Evolutionary conservation across 108 stramenopile genomes (phyloP).

Genomic region (Skeletonema tropicum): DNA sequence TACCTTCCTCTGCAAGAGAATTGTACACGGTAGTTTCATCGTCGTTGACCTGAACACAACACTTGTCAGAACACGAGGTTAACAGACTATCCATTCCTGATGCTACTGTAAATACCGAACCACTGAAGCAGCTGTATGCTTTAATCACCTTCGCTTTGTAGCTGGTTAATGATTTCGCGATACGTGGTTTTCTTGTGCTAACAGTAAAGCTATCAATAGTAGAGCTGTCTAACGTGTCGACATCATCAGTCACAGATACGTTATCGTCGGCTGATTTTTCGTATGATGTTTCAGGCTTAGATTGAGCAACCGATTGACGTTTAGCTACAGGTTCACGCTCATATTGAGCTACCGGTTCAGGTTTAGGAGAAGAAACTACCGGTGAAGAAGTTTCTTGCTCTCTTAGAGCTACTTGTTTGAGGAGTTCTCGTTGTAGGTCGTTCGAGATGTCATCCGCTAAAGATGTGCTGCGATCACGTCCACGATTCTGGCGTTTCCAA

Average conservation of each 20-base stretch:
- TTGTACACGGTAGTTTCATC: neutral
- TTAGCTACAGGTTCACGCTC: neutral
- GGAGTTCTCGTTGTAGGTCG: neutral
- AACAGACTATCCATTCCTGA: neutral
- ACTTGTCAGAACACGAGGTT: neutral
- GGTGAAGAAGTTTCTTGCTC: neutral
- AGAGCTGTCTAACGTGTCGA: neutral
- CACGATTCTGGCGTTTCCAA: neutral
- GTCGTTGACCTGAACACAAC: neutral
- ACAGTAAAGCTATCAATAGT: neutral
- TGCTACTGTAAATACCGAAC: neutral
- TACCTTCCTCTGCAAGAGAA: neutral
- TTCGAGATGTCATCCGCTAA: too few species aligned
- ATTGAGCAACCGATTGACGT: neutral
- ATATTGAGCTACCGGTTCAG: too few species aligned
- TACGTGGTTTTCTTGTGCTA: too few species aligned
- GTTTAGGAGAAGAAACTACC: neutral
- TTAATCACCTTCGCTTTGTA: neutral
- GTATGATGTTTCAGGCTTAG: too few species aligned
- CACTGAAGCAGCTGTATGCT: neutral
- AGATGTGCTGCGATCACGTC: neutral
- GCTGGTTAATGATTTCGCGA: neutral
- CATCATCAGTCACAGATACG: neutral
- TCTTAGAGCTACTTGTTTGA: neutral
- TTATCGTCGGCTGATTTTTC: neutral